Base-by-base conservation (phyloP, 345 rosid species). In the Eucalyptus melliodora region DNA sequence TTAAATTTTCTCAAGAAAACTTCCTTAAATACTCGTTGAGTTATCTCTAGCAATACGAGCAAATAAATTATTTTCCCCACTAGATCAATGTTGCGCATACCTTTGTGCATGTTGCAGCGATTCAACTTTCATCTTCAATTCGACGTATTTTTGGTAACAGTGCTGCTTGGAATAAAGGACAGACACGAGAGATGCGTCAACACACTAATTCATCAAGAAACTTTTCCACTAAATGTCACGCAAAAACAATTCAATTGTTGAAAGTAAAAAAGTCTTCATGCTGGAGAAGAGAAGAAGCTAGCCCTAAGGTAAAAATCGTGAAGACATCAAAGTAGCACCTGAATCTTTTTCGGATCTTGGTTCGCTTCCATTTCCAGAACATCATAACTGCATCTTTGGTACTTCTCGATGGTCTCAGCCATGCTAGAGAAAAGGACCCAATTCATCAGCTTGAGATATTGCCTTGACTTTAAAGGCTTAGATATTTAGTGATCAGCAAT, bases 61-160 rank as follows among this genome's bases (percentile, higher is more conserved):
- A 47, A n/a, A 50, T 86, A 31, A 37, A 37, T 2, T 37, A 77
- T 40, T 77, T 6, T 40, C 83, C 47, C 26, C 51, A 10, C 10
- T 40, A 51, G 88, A 67, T 67, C 11, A 40, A 49, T 60, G 69
- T 23, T 81, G 44, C 30, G 26, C 47, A 37, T 86, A 96, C 99
- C 98, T 95, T 89, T 97, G 98, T 34, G 96, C 92, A 69, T 88
- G 92, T 89, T 96, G 98, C 44, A 96, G 93, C 47, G 86, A 91
- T 65, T 97, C 98, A 82, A 91, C 96, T 88, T 90, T 92, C 87
- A 92, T 90, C 92, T 95, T 96, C 86, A 97, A 95, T 90, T 92
- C 92, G 88, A 96, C 86, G 89, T 95, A 96, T 90, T 96, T 97
- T 92, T 95, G 94, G 90, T 95, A 96, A 90, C 87, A 91, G 56